Conservation (phyloP, 1,284 basidiomycete species). For the Inonotus hispidus region DNA sequence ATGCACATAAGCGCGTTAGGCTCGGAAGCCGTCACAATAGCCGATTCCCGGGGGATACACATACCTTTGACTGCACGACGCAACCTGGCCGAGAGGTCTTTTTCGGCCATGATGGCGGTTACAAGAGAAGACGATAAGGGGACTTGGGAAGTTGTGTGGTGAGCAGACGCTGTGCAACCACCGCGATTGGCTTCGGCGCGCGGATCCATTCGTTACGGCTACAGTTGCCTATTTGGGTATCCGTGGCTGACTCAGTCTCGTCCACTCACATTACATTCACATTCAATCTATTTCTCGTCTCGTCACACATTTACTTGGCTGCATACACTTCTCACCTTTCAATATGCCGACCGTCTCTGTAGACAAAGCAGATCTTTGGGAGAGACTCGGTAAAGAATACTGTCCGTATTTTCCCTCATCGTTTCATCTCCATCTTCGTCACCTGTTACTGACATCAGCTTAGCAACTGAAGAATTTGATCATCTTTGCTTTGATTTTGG, state of each 20-base stretch:
- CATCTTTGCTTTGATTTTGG: slow-evolving; percentile 97
- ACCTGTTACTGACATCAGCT: slow-evolving; percentile 17
- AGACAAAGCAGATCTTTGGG: slow-evolving; percentile 93
- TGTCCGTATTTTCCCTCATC: slow-evolving; percentile 42
- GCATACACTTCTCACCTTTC: slow-evolving; percentile 5
- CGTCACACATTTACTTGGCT: background rate
- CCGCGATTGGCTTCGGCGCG: background rate
- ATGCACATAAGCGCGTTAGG: slow-evolving; percentile 19
- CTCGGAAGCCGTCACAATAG: slow-evolving; percentile 8
- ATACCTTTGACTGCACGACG: slow-evolving; percentile 75
- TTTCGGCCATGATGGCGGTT: slow-evolving; percentile 60
- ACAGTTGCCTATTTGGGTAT: background rate
- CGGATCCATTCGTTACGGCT: background rate
- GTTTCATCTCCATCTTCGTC: slow-evolving; percentile 2
- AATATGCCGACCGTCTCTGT: slow-evolving; percentile 92
- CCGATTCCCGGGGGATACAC: slow-evolving; percentile 8
- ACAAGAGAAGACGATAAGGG: background rate
- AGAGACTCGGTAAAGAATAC: slow-evolving; percentile 80
- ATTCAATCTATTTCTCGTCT: slow-evolving; percentile 21
- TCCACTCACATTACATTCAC: too few relatives aligned
- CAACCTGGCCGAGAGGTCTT: slow-evolving; percentile 68
- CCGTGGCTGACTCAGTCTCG: background rate
- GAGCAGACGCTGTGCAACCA: background rate
- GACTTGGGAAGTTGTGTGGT: background rate
- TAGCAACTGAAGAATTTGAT: slow-evolving; percentile 93